phyloP scores from a whole-genome alignment of 1,284 basidiomycete genomes.

The Coniophora puteana region DNA sequence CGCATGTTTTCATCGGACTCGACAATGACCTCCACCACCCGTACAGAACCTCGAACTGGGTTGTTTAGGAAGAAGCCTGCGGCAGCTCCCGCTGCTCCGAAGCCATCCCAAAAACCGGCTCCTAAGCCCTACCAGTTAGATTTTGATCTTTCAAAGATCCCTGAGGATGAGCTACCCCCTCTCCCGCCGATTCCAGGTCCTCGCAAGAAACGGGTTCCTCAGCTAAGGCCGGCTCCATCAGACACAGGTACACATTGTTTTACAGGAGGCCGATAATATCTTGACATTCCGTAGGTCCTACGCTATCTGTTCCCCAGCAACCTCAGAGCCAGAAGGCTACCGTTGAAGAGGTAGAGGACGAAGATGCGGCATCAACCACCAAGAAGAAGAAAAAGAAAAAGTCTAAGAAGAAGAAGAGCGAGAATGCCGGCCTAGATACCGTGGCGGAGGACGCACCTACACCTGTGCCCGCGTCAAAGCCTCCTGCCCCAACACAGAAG shows the following conservation, averaged over 20 bases:
- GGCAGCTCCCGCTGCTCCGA: constrained; percentile 11
- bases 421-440: constrained; percentile 24
- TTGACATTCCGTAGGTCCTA: constrained; percentile 9
- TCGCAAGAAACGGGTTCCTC: constrained; percentile 9
- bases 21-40: constrained; percentile 43
- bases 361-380: constrained; percentile 36
- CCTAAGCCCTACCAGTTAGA: not conserved
- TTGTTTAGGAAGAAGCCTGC: constrained; percentile 12
- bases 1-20: constrained; percentile 67
- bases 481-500: constrained; percentile 12
- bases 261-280: too few relatives aligned
- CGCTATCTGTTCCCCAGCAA: constrained; percentile 13
- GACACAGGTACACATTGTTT: constrained; percentile 10
- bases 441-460: constrained; percentile 14
- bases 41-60: constrained; percentile 26
- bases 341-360: constrained; percentile 66
- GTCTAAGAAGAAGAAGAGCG: constrained; percentile 67
- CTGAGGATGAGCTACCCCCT: constrained; percentile 7
- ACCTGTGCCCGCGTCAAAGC: constrained; percentile 16
- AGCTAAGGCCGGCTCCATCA: not conserved
- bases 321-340: constrained; percentile 43
- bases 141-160: constrained; percentile 7
- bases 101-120: constrained; percentile 6
- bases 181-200: constrained; percentile 4
- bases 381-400: constrained; percentile 72